These are phyloP conservation scores for Ogataea corticis DNA, from an alignment of 805 yeast genomes.

Conservation along the genomic window DNA sequence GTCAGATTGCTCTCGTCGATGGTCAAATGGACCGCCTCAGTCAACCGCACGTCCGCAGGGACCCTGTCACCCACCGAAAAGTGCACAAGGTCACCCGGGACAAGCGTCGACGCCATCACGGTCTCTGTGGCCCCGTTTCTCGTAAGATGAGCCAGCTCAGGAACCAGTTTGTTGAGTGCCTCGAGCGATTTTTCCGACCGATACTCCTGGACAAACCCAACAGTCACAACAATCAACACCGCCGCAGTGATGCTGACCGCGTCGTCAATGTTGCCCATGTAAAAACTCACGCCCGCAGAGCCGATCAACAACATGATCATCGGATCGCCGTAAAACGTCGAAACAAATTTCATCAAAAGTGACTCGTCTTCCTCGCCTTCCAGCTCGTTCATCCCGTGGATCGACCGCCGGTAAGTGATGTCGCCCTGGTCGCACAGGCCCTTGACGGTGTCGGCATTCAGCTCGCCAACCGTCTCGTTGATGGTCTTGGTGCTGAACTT, in stretches of 20 bases:
- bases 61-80: slow-evolving; percentile 92
- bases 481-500: slow-evolving; percentile 60
- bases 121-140: slow-evolving; percentile 76
- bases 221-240: slow-evolving; percentile 88
- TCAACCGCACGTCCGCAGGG: slow-evolving; percentile 90
- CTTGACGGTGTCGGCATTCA: slow-evolving; percentile 56
- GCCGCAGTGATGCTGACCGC: slow-evolving; percentile 94
- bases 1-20: slow-evolving; percentile 94
- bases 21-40: slow-evolving; percentile 73
- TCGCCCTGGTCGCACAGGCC: slow-evolving; percentile 77
- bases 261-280: slow-evolving; percentile 96
- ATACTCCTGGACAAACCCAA: slow-evolving; percentile 96
- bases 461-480: slow-evolving; percentile 62
- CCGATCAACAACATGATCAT: slow-evolving; percentile 85
- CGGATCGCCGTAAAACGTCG: slow-evolving; percentile 88
- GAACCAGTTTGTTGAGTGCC: slow-evolving; percentile 89
- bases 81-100: slow-evolving; percentile 94
- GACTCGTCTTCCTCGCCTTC: slow-evolving; percentile 75
- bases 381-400: slow-evolving; percentile 83
- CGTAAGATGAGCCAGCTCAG: slow-evolving; percentile 93
- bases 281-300: slow-evolving; percentile 80
- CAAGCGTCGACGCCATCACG: slow-evolving; percentile 83
- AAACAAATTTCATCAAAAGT: slow-evolving; percentile 66
- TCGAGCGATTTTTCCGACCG: slow-evolving; percentile 92
- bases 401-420: slow-evolving; percentile 63